These are phyloP conservation scores for Notholithocarpus densiflorus DNA, from an alignment of 306 rosid species.

Conservation along the genomic window DNA sequence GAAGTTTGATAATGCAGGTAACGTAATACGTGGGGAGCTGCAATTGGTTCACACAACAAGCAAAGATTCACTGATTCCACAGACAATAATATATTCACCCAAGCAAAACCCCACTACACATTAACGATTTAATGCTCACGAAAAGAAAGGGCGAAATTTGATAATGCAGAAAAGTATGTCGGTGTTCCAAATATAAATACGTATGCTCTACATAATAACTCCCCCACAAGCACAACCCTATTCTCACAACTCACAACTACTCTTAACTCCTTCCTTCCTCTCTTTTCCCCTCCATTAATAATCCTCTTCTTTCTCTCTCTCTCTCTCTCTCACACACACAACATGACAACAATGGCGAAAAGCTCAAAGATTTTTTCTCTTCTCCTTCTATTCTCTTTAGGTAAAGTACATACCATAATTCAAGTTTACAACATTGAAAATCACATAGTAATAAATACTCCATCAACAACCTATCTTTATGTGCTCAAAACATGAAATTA, in stretches of 20 bases:
- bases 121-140: constrained; percentile 32
- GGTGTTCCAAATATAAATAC: not conserved
- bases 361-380: constrained; percentile 10
- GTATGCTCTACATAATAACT: not conserved
- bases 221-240: not conserved
- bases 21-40: not conserved
- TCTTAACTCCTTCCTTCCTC: no score
- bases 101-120: constrained; percentile 34
- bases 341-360: constrained; percentile 25
- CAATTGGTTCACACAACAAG: not conserved
- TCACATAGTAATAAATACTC: no score
- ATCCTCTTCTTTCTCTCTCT: not conserved
- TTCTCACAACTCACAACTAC: not conserved
- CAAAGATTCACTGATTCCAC: no score
- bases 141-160: constrained; percentile 23
- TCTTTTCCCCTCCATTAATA: not conserved
- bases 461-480: no score
- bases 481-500: no score
- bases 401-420: constrained; percentile 5
- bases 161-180: not conserved
- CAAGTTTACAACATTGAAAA: no score
- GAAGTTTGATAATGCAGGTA: no score
- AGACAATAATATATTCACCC: not conserved
- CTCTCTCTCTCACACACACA: no score
- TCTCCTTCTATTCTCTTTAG: constrained; percentile 32